A percentile compares a stretch with the other conserved stretches of the same genome.
Evolutionary conservation across 768 basidiomycete species (phyloP).

Genomic region (Leccinum obscurum): DNA sequence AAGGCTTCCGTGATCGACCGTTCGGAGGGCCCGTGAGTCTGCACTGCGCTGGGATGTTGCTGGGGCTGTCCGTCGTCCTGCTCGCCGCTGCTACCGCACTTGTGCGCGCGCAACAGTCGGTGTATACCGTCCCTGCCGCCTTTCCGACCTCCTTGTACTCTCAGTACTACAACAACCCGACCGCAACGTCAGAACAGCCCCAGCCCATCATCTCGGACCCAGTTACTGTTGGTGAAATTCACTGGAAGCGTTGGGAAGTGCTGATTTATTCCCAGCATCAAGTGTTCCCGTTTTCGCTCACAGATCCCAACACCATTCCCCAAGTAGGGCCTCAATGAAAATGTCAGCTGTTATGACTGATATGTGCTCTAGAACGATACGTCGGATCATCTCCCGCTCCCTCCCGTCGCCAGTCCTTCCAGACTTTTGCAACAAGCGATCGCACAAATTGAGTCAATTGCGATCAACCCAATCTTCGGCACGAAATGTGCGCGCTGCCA

Average conservation of each 20-base stretch:
- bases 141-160: conserved; percentile 67
- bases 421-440: conserved; percentile 53
- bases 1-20: background rate
- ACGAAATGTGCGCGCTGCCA: conserved; percentile 60
- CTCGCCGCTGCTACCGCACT: conserved; percentile 8
- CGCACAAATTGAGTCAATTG: conserved; percentile 56
- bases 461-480: conserved; percentile 51
- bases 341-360: background rate
- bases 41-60: conserved; percentile 11
- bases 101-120: conserved; percentile 17
- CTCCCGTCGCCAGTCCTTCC: conserved; percentile 50
- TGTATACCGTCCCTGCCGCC: conserved; percentile 55
- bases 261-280: conserved; percentile 44
- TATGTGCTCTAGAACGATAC: conserved; percentile 46
- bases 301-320: conserved; percentile 61
- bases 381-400: conserved; percentile 64
- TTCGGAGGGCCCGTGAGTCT: background rate
- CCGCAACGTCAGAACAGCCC: conserved; percentile 67
- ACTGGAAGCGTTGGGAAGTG: background rate
- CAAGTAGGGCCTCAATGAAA: conserved; percentile 26
- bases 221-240: conserved; percentile 46
- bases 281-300: conserved; percentile 60
- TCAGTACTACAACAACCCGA: conserved; percentile 73
- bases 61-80: conserved; percentile 6
- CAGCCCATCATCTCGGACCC: conserved; percentile 80